Conservation (phyloP, 345 rosid genomes). For the Sonneratia alba region DNA sequence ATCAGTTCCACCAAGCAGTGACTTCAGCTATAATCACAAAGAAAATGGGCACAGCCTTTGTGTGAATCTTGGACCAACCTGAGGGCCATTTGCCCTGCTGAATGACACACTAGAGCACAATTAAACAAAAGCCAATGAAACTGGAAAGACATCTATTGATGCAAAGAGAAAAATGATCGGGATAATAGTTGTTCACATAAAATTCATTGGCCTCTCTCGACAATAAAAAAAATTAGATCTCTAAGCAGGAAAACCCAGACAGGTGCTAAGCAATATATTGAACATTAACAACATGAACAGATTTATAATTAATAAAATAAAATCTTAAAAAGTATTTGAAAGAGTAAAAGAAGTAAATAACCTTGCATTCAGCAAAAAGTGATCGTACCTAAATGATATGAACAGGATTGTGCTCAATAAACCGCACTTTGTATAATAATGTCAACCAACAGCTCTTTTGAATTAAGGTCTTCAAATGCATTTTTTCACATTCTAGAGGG, state of each 20-base stretch:
- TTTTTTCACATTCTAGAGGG: neutral
- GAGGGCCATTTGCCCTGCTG: neutral
- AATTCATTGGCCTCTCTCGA: neutral
- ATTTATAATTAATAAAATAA: neutral
- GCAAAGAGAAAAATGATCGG: neutral
- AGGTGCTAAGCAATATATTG: neutral
- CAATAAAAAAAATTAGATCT: neutral
- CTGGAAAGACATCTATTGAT: neutral
- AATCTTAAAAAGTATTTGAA: neutral
- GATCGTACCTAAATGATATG: too few species aligned
- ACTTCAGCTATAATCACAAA: too few species aligned
- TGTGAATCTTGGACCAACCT: neutral
- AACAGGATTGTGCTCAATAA: too few species aligned
- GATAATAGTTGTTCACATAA: neutral
- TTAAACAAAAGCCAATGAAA: neutral
- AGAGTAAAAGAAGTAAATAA: neutral
- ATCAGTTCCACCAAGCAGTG: too few species aligned
- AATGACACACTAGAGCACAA: neutral
- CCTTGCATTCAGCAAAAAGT: neutral
- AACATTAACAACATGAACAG: neutral
- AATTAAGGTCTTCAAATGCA: neutral
- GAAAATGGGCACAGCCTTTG: too few species aligned
- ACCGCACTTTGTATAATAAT: too few species aligned
- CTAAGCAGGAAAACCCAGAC: neutral
- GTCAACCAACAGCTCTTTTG: neutral